Conservation (phyloP, 805 yeast species). For the Starmerella asiatica region DNA sequence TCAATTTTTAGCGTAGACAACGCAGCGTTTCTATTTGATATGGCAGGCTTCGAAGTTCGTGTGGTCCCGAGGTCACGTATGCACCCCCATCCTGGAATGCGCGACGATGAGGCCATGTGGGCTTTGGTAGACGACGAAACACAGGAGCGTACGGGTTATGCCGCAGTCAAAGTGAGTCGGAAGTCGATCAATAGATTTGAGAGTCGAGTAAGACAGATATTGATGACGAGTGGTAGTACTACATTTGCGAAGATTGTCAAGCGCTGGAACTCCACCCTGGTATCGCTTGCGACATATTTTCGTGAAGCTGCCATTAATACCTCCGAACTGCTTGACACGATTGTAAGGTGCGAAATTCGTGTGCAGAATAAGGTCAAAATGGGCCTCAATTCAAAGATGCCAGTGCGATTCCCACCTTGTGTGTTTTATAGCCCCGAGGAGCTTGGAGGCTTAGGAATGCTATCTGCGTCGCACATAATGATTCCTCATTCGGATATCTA, state of each 20-base stretch:
- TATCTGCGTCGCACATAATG: constrained; percentile 88
- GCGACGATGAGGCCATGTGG: constrained; percentile 70
- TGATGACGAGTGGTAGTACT: constrained; percentile 92
- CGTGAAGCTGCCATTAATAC: constrained; percentile 89
- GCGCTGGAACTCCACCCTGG: constrained; percentile 88
- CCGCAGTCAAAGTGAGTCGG: constrained; percentile 68
- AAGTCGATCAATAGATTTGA: constrained; percentile 70
- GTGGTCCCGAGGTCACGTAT: constrained; percentile 59
- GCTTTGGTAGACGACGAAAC: constrained; percentile 56
- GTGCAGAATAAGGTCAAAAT: constrained; percentile 88
- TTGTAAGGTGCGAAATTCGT: constrained; percentile 85
- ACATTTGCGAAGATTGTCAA: constrained; percentile 89
- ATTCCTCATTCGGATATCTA: constrained; percentile 89
- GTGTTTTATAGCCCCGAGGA: constrained; percentile 97
- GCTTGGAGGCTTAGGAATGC: constrained; percentile 94
- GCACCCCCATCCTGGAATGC: neutral
- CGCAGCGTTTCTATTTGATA: constrained; percentile 72
- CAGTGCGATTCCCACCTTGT: constrained; percentile 96
- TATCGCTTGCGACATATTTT: constrained; percentile 74
- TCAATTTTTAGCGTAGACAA: constrained; percentile 86
- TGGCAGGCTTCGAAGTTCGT: constrained; percentile 93
- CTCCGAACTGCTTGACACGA: constrained; percentile 55
- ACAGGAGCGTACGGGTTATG: constrained; percentile 79
- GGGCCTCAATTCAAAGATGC: constrained; percentile 96
- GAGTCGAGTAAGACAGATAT: constrained; percentile 70